These are phyloP conservation scores for Coemansia sp. DNA, from an alignment of 192 early-diverging fungal genomes.

Conservation along the genomic window DNA sequence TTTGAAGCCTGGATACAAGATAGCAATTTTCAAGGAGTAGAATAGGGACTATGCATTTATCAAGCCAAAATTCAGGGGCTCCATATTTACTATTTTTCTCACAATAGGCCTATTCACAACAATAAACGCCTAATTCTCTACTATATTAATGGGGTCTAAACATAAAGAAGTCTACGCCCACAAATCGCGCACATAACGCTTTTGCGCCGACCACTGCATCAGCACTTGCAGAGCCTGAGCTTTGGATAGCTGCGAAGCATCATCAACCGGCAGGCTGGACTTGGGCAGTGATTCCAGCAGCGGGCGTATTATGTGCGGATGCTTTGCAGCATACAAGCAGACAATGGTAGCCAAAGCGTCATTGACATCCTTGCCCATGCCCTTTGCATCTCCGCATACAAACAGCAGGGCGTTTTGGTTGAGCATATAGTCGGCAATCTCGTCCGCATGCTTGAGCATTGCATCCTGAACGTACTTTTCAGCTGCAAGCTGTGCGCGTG, in stretches of 20 bases:
- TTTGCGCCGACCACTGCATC: conserved; percentile 54
- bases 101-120: too few relatives aligned
- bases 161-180: conserved; percentile 26
- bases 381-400: conserved; percentile 82
- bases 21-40: too few relatives aligned
- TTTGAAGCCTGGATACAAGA: too few relatives aligned
- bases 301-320: conserved; percentile 23
- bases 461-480: conserved; percentile 84
- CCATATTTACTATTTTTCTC: too few relatives aligned
- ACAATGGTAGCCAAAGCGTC: conserved; percentile 69
- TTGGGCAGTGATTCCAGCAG: conserved; percentile 37
- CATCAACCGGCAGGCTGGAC: conserved; percentile 45
- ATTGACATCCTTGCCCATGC: conserved; percentile 88
- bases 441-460: conserved; percentile 55
- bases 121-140: too few relatives aligned
- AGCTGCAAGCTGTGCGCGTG: conserved; percentile 49
- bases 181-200: conserved; percentile 48
- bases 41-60: too few relatives aligned
- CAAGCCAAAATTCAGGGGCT: too few relatives aligned
- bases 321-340: conserved; percentile 29
- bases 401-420: conserved; percentile 65
- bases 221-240: conserved; percentile 51
- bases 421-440: conserved; percentile 59
- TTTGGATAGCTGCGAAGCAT: conserved; percentile 3
- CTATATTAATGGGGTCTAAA: too few relatives aligned